Evolutionary conservation across 331 rosid genomes (phyloP), one percentile per base, ranked within the genome.

Genomic region (Prunus yedoensis): DNA sequence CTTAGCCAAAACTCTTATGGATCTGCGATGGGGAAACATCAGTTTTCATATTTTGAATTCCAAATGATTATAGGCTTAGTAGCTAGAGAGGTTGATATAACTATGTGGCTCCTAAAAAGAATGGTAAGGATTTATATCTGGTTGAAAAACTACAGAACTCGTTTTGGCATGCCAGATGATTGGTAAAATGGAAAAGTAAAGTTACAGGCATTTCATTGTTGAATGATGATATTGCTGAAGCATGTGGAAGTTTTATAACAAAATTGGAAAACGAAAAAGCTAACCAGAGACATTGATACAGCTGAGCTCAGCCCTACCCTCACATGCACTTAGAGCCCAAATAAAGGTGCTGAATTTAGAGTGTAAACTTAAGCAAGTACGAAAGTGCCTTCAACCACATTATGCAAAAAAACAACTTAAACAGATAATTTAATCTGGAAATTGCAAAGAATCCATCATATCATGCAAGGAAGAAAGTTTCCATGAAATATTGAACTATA

Each of bases 1-100:
- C 89, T 94, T 94, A 1, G 97, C 91, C 85, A 94, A 78, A 49
- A 91, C 92, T 82, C 77, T 81, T 45, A 84, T 78, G 57, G 88
- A 79, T 66, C 97, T 91, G 88, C 77, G 59, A 50, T 27, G 66
- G 72, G 50, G 41, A 74, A 56, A 65, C 51, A 43, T 53, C 57
- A 13, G 28, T 41, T 66, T 52, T 54, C 57, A 66, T 21, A 18
- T 15, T 43, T 76, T 8, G 68, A 28, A 11, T 76, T 15, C 17
- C 17, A 75, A 30, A 21, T 35, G 38, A 49, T 9, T 35, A 35
- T 35, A 35, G 43, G 43, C 43, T 35, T 38, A 17, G 10, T 70
- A 0, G 52, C 54, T 5, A 12, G 30, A 23, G 15, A 46, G 27
- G 3, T 0, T 23, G 11, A 28, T 54, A 14, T 10, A 45, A 5